Evolutionary conservation across 2,329 filamentous ascomycete genomes (phyloP), one percentile per base, ranked within the genome.

Genomic region (Ceratocystis albifundus): DNA sequence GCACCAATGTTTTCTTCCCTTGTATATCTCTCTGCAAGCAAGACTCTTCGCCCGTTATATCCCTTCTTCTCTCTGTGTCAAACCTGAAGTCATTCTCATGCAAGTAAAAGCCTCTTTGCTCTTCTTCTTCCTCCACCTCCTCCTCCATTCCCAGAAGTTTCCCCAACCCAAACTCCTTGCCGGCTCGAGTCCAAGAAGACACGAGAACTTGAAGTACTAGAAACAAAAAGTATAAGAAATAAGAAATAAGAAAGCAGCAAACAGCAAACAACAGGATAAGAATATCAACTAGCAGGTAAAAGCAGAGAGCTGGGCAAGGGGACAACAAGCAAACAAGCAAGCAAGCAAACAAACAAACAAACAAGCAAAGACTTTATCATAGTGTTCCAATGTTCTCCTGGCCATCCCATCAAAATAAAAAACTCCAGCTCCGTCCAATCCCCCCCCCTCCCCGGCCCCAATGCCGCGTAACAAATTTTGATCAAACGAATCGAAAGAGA

Each of bases 261-360:
- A 50, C 61, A 30, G 62, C 57, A 30, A 48, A 57, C 22, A 66
- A 50, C 61, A 63, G 32, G 32, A 62, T n/a, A 62, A 65, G 45
- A 68, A 69, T 41, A 61, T 64, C 32, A 64, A 57, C 59, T 65
- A 69, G 36, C 36, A 41, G 10, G 36, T 41, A 41, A 41, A 41
- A 41, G 36, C 36, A 41, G 36, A 41, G 36, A 12, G 36, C 36
- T 10, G 36, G 36, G 36, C 1, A 41, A 41, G 36, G 12, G 32
- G 10, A 36, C 32, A 63, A 64, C n/a, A 57, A 62, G 65, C 64
- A 69, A 69, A 36, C 65, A 63, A 69, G 69, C 69, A 50, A 63
- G 65, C 64, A 69, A 69, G 44, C 65, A 63, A 69, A 69, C 69
- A 50, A 63, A 22, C n/a, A 57, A 62, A 28, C 41, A 64, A 61